A percentile compares a stretch with the other conserved stretches of the same genome.
phyloP scores from a whole-genome alignment of 306 rosid genomes.

The Trichosanthes truncata region DNA sequence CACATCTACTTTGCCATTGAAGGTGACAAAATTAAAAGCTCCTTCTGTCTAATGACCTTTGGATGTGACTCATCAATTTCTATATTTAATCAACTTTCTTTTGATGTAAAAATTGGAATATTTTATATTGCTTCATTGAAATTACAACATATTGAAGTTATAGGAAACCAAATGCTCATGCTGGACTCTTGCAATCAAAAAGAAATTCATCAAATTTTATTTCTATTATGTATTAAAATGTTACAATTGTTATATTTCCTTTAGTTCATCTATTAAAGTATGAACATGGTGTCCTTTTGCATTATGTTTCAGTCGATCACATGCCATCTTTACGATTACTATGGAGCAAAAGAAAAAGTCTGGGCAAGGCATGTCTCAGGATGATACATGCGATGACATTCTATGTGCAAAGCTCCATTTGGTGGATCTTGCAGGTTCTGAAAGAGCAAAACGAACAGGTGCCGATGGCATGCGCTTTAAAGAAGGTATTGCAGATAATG shows the following conservation, averaged over 20 bases:
- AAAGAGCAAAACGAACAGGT: constrained; percentile 90
- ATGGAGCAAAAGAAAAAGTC: constrained; percentile 71
- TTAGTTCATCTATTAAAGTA: background rate
- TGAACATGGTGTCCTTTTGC: background rate
- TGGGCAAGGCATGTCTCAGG: constrained; percentile 23
- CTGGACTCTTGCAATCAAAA: background rate
- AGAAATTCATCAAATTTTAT: background rate
- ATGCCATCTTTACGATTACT: constrained; percentile 90
- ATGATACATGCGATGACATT: constrained; percentile 61
- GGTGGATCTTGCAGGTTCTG: constrained; percentile 98
- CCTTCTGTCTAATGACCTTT: background rate
- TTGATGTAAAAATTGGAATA: background rate
- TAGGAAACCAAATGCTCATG: background rate
- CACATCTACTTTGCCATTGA: background rate
- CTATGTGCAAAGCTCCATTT: constrained; percentile 80
- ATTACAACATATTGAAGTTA: background rate
- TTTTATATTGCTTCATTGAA: background rate
- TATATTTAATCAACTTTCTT: background rate
- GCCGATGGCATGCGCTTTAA: constrained; percentile 97
- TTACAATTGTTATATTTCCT: background rate
- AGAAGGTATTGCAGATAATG: constrained; percentile 52
- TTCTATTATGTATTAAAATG: background rate
- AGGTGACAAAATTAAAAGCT: background rate
- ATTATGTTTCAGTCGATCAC: constrained; percentile 56
- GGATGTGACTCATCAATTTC: background rate